Evolutionary conservation across 2,329 filamentous ascomycete genomes (phyloP).

Genomic region (Gremmenia infestans): DNA sequence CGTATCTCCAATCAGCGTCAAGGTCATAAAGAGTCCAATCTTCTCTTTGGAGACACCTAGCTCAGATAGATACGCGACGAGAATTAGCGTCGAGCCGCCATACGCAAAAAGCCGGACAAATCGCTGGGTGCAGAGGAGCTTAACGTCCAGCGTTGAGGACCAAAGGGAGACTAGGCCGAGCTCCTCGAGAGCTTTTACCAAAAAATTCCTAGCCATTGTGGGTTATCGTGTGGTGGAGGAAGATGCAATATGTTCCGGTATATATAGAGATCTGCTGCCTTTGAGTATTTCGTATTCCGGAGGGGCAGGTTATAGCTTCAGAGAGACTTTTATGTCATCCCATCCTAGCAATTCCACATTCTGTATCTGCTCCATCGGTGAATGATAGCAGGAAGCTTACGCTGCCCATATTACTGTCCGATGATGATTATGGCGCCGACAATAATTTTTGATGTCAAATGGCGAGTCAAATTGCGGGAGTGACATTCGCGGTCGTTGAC

Average conservation of each 20-base stretch:
- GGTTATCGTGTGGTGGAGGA: neutral
- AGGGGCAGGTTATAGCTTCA: neutral
- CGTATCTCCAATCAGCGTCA: conserved; percentile 57
- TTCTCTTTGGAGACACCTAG: conserved; percentile 45
- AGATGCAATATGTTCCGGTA: neutral
- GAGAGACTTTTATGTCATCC: neutral
- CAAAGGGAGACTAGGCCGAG: conserved; percentile 42
- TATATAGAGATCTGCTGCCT: neutral
- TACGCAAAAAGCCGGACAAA: conserved; percentile 61
- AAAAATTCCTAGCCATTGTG: conserved; percentile 20
- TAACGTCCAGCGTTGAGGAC: conserved; percentile 43
- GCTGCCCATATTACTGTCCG: neutral
- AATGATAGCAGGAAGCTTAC: neutral
- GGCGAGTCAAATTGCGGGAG: too few relatives aligned
- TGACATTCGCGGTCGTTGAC: too few relatives aligned
- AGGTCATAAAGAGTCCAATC: conserved; percentile 61
- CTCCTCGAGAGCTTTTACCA: conserved; percentile 32
- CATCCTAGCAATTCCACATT: neutral
- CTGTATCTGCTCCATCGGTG: neutral
- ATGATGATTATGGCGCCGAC: too few relatives aligned
- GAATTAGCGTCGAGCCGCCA: conserved; percentile 51
- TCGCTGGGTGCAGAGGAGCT: conserved; percentile 53
- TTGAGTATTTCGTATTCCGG: neutral
- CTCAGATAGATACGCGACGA: conserved; percentile 50
- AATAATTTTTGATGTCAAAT: too few relatives aligned